phyloP scores from a whole-genome alignment of 257 asterid genomes.

The Capsicum pubescens region DNA sequence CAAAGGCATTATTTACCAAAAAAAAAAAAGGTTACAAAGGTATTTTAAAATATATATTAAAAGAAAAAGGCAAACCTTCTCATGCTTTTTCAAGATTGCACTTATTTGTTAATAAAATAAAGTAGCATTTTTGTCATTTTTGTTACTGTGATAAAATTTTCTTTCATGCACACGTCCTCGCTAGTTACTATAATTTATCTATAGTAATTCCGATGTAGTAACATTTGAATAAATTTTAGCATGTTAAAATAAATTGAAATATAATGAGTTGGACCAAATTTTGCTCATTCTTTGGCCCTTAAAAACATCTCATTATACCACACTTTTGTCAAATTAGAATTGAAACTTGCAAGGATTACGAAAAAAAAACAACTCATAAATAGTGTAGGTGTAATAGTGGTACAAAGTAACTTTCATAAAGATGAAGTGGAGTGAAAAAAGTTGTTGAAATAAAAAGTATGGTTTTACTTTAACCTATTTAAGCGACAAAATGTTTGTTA shows the following conservation, averaged over 20 bases:
- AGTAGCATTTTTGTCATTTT: background rate
- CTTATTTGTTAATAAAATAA: background rate
- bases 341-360: background rate
- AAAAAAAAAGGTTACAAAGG: constrained; percentile 1
- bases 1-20: background rate
- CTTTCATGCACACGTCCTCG: background rate
- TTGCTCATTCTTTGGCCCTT: too few species aligned
- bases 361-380: background rate
- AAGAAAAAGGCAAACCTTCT: background rate
- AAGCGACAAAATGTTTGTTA: constrained; percentile 1
- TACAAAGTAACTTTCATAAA: background rate
- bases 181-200: background rate
- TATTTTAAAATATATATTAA: background rate
- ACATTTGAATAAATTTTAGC: background rate
- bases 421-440: background rate
- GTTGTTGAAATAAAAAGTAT: background rate
- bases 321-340: background rate
- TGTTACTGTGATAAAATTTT: too few species aligned
- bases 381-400: background rate
- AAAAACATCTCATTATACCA: background rate
- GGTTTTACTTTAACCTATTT: background rate
- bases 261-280: background rate
- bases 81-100: background rate
- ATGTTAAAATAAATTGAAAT: background rate
- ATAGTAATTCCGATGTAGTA: background rate